Conservation (phyloP, 192 early-diverging fungal species). For the Umbelopsis sp. region DNA sequence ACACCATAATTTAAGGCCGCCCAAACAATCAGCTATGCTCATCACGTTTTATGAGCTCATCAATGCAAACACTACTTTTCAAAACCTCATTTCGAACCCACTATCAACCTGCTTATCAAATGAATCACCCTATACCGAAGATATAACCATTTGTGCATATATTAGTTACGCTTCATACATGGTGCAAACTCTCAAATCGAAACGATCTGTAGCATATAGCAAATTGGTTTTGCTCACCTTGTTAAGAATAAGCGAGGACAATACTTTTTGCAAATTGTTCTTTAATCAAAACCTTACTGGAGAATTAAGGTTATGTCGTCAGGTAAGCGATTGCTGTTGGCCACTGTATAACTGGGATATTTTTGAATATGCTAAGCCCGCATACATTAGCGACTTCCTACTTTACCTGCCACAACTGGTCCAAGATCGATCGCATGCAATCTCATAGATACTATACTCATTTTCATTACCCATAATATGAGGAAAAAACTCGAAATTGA, state of each 20-base stretch:
- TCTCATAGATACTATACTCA: slow-evolving; percentile 49
- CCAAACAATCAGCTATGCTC: slow-evolving; percentile 44
- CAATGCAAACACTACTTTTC: slow-evolving; percentile 40
- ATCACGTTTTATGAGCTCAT: slow-evolving; percentile 53
- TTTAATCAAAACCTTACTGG: slow-evolving; percentile 21
- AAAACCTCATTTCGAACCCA: slow-evolving; percentile 35
- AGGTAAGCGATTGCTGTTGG: slow-evolving; percentile 35
- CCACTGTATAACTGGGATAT: slow-evolving; percentile 4
- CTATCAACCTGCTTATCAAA: slow-evolving; percentile 27
- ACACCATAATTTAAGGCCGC: slow-evolving; percentile 41
- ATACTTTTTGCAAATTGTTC: slow-evolving; percentile 36
- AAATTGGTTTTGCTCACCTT: slow-evolving; percentile 48
- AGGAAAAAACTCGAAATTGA: slow-evolving; percentile 55
- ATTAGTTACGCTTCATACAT: slow-evolving; percentile 56
- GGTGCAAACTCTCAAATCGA: slow-evolving; percentile 50
- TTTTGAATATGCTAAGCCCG: not conserved
- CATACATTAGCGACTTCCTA: slow-evolving; percentile 45
- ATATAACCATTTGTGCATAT: slow-evolving; percentile 38
- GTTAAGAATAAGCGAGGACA: slow-evolving; percentile 48
- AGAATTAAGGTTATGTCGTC: slow-evolving; percentile 39
- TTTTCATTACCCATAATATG: slow-evolving; percentile 60
- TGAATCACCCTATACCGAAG: not conserved
- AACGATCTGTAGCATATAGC: slow-evolving; percentile 48
- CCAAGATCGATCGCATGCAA: slow-evolving; percentile 43
- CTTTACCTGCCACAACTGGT: slow-evolving; percentile 43